Evolutionary conservation across 2,329 filamentous ascomycete species (phyloP), one percentile per base, ranked within the genome.

Genomic region (Blumeriella jaapii): DNA sequence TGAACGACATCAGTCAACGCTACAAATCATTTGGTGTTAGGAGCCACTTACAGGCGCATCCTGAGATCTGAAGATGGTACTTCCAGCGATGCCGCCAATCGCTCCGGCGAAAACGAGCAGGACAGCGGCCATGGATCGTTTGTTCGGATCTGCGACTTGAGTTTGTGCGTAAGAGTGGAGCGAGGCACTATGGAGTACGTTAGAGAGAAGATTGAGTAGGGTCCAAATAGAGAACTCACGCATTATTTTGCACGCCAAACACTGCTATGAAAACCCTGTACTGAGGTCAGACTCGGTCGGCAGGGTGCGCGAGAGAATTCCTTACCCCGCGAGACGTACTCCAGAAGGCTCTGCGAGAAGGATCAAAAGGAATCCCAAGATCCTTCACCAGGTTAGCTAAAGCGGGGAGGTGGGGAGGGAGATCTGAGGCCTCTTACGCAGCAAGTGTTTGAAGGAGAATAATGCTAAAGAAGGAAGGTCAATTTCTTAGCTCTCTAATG

Each of bases 51-150:
- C 27, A 16, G 27, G 27, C 9, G 27, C 27, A 10, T 29, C 27
- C 27, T 29, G 27, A 6, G 27, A 29, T 17, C 27, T 16, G 27
- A 29, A 29, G 14, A 29, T 29, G 16, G 27, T 29, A 16, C 27
- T 29, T 17, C 27, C 27, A 3, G 27, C 27, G n/a, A 29, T 29
- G 10, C 27, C 27, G 11, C 27, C 27, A 3, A 29, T 6, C 11
- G 27, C 27, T 6, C 27, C 27, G 3, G 27, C 27, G 13, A 29
- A 16, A 11, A 29, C 27, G 27, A 29, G 14, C 8, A 16, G 14
- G 6, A 29, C 27, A 16, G 27, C 27, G 6, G 27, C n/a, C 27
- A 29, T 29, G 12, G 27, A 29, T 16, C 27, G 13, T n/a, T 29
- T 29, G 7, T 29, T 16, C 2, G 13, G 27, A 16, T 29, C 18